phyloP scores from a whole-genome alignment of 2,329 filamentous ascomycete genomes.

The Penicillium corylophilum region DNA sequence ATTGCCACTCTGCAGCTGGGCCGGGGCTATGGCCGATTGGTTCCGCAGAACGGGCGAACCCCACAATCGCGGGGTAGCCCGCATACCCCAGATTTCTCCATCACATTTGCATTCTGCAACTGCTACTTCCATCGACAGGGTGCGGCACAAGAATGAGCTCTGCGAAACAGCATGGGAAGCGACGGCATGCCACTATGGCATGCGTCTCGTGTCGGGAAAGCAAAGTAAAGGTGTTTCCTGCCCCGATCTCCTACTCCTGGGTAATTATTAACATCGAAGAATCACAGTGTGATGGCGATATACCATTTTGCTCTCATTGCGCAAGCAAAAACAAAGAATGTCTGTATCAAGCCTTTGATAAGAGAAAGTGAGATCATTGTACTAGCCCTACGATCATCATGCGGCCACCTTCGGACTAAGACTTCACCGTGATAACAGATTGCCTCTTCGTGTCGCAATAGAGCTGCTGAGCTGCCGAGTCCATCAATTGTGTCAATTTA shows the following conservation, averaged over 20 bases:
- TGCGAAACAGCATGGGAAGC: too few species aligned
- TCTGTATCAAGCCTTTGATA: slow-evolving; percentile 30
- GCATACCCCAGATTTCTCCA: too few species aligned
- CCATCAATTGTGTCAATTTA: slow-evolving; percentile 23
- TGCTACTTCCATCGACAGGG: too few species aligned
- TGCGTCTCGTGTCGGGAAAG: slow-evolving; percentile 37
- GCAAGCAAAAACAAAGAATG: slow-evolving; percentile 21
- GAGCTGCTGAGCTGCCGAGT: slow-evolving; percentile 23
- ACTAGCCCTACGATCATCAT: neutral
- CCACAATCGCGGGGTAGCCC: too few species aligned
- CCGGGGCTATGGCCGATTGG: too few species aligned
- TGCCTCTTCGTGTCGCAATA: slow-evolving; percentile 26
- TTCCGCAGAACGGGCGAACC: too few species aligned
- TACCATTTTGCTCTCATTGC: slow-evolving; percentile 23
- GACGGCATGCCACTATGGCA: slow-evolving; percentile 24
- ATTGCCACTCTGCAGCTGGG: too few species aligned
- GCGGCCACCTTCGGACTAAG: too few species aligned
- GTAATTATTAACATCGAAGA: neutral
- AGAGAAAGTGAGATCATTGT: slow-evolving; percentile 24
- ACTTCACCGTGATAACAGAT: slow-evolving; percentile 9
- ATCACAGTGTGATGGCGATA: slow-evolving; percentile 13
- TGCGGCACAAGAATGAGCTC: too few species aligned
- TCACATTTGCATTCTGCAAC: too few species aligned
- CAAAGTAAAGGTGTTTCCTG: slow-evolving; percentile 38
- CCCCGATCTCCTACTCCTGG: neutral